Evolutionary conservation across 2,329 filamentous ascomycete species (phyloP).

Genomic region (Fusarium falciforme): DNA sequence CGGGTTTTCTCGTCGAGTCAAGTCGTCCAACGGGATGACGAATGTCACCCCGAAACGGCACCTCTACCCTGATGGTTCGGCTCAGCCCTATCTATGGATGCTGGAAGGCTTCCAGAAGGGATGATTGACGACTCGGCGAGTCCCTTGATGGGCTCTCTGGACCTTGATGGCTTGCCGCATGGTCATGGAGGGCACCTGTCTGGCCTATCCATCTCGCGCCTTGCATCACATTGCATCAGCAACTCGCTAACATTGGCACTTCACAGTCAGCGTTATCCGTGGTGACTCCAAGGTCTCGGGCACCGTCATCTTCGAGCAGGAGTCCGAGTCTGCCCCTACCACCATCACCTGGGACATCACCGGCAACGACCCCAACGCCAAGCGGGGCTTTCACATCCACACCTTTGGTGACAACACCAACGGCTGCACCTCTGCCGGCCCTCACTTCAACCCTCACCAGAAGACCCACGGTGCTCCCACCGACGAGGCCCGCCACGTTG

Average conservation of each 20-base stretch:
- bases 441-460: slow-evolving; percentile 97
- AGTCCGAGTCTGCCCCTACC: slow-evolving; percentile 82
- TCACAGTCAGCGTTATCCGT: slow-evolving; percentile 90
- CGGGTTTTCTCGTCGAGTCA: slow-evolving; percentile 57
- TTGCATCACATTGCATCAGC: neutral
- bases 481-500: slow-evolving; percentile 90
- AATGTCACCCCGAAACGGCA: slow-evolving; percentile 27
- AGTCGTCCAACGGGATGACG: slow-evolving; percentile 39
- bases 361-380: slow-evolving; percentile 92
- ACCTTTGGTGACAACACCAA: slow-evolving; percentile 99
- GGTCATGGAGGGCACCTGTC: neutral
- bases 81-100: slow-evolving; percentile 27
- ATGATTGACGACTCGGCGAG: slow-evolving; percentile 27
- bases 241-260: slow-evolving; percentile 34
- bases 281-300: slow-evolving; percentile 97
- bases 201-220: neutral
- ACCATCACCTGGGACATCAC: slow-evolving; percentile 92
- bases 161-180: slow-evolving; percentile 6
- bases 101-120: slow-evolving; percentile 5
- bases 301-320: slow-evolving; percentile 95
- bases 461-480: slow-evolving; percentile 91
- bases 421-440: slow-evolving; percentile 97
- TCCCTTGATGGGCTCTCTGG: slow-evolving; percentile 49
- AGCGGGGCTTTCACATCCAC: slow-evolving; percentile 99
- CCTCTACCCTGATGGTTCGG: slow-evolving; percentile 58